Evolutionary conservation across 768 basidiomycete genomes (phyloP).

Genomic region (Omphalotus guepiniiformis): DNA sequence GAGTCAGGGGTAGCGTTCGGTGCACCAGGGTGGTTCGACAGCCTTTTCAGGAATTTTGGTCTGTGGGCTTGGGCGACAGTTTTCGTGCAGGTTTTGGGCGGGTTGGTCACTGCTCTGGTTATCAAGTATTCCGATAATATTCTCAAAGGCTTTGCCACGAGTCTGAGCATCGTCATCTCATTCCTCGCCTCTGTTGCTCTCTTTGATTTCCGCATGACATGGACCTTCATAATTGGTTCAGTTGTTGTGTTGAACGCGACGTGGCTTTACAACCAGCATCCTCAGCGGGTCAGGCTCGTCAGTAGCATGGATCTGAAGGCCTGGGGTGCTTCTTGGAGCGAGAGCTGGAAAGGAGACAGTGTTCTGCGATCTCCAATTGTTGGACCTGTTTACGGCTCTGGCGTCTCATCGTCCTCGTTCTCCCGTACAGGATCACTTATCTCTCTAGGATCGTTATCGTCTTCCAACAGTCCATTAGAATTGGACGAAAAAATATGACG

Average conservation of each 20-base stretch:
- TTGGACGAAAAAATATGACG: constrained; percentile 5
- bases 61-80: constrained; percentile 92
- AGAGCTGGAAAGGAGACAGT: constrained; percentile 15
- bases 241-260: constrained; percentile 83
- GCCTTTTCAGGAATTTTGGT: constrained; percentile 82
- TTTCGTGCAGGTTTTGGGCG: constrained; percentile 84
- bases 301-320: constrained; percentile 1
- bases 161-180: constrained; percentile 89
- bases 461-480: background rate
- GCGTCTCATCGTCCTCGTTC: constrained; percentile 3
- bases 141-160: constrained; percentile 93
- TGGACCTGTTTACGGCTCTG: constrained; percentile 7
- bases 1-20: constrained; percentile 24
- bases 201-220: constrained; percentile 85
- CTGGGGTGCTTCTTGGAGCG: constrained; percentile 16
- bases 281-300: constrained; percentile 23
- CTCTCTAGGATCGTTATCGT: background rate
- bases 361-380: constrained; percentile 7
- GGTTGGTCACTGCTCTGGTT: constrained; percentile 86
- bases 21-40: constrained; percentile 33
- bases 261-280: constrained; percentile 84
- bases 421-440: constrained; percentile 9
- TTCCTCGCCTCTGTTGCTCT: constrained; percentile 89
- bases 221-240: constrained; percentile 82
- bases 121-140: constrained; percentile 94